Percentiles rank a stretch among this genome's conserved stretches.
These are phyloP conservation scores for Colletotrichum karsti DNA, from an alignment of 2,329 filamentous ascomycete genomes.

Conservation along the genomic window DNA sequence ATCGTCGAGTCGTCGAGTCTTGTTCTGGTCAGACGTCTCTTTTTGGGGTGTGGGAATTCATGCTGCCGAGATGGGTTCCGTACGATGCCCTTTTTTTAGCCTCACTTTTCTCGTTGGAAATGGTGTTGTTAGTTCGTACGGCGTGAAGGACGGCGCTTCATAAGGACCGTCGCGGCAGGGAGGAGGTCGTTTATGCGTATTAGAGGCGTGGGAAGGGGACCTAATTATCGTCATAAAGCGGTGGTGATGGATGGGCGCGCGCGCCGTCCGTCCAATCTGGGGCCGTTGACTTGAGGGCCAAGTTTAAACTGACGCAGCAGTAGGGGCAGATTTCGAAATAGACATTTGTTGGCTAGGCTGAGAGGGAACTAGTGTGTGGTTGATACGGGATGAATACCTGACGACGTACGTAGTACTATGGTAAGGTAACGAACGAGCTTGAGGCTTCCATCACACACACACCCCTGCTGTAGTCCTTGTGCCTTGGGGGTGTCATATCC, in stretches of 20 bases:
- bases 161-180: neutral
- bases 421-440: neutral
- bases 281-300: too few species aligned
- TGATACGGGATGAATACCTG: too few species aligned
- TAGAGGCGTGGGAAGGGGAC: neutral
- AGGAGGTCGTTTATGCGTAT: constrained; percentile 6
- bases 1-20: neutral
- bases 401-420: too few species aligned
- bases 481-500: neutral
- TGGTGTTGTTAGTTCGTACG: too few species aligned
- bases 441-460: neutral
- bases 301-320: neutral
- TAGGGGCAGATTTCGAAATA: too few species aligned
- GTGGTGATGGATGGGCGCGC: neutral
- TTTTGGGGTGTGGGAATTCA: neutral
- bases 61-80: neutral
- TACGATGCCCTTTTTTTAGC: too few species aligned
- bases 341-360: too few species aligned
- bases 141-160: neutral
- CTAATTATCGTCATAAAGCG: neutral
- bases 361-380: too few species aligned
- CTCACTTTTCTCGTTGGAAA: too few species aligned
- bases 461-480: too few species aligned
- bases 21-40: neutral
- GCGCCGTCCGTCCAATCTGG: too few species aligned